Percentiles rank a stretch among this genome's conserved stretches.
These are phyloP conservation scores for Picea sitchensis DNA, from an alignment of 75 land plant genomes.

Conservation along the genomic window DNA sequence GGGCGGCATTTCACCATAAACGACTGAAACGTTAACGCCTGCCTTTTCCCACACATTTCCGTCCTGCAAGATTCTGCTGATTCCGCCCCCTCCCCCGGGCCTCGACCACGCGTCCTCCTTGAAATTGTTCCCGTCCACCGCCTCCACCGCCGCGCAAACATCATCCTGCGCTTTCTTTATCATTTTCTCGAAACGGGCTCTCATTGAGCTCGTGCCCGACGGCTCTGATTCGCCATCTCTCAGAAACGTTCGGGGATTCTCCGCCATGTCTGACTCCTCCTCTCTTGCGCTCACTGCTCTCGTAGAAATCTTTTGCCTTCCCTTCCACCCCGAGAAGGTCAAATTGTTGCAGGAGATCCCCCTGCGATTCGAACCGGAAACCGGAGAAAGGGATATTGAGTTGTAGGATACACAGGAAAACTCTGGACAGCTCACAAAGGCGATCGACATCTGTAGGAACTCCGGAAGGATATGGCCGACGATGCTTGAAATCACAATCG, in stretches of 20 bases:
- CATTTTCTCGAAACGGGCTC: constrained; percentile 90
- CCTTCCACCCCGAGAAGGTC: too few relatives aligned
- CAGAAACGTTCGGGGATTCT: constrained; percentile 79
- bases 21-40: constrained; percentile 94
- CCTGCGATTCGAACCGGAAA: too few relatives aligned
- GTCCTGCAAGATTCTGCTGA: constrained; percentile 91
- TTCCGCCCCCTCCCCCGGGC: constrained; percentile 97
- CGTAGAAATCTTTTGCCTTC: too few relatives aligned
- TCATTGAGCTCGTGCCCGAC: constrained; percentile 28
- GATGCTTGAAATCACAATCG: too few relatives aligned
- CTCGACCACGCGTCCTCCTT: constrained; percentile 95
- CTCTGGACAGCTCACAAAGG: too few relatives aligned
- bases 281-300: too few relatives aligned
- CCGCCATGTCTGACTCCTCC: constrained; percentile 46
- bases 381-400: too few relatives aligned
- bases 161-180: constrained; percentile 84
- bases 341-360: too few relatives aligned
- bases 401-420: too few relatives aligned
- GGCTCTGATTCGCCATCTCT: constrained; percentile 28
- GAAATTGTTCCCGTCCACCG: constrained; percentile 73
- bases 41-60: constrained; percentile 97
- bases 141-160: constrained; percentile 85
- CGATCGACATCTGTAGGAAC: too few relatives aligned
- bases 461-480: too few relatives aligned
- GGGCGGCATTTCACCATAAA: constrained; percentile 97